Evolutionary conservation across 768 basidiomycete genomes (phyloP), one percentile per base, ranked within the genome.

Genomic region (Tricholoma terreum): DNA sequence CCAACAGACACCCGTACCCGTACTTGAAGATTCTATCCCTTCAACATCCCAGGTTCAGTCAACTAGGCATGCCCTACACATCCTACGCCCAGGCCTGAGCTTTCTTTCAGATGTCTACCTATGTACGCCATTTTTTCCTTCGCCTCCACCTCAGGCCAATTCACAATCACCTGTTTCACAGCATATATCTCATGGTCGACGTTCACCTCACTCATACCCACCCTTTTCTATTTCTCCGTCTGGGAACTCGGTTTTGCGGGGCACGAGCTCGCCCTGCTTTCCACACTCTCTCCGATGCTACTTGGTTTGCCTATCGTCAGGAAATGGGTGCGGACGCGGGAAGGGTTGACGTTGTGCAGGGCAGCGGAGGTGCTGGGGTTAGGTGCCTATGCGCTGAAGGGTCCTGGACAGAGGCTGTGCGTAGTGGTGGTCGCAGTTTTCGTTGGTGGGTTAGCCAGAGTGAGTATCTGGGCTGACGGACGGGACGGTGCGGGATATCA

Each of bases 201-300:
- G 49, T 84, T 90, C 68, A 94, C 93, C 1, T 80, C 84, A 3
- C 82, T 94, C 17, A 81, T 87, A 6, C 86, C 88, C 1, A 85
- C 89, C 3, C 76, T 95, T 3, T 95, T 95, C 75, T 95, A 94
- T 72, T 95, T 92, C 74, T 93, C 90, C 22, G 84, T 96, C 17
- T 94, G 93, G 93, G 82, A 92, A 66, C 84, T 94, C 15, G 91
- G 89, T 24, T 79, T 95, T 30, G 84, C 89, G 10, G 94, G 94
- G 4, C 83, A 87, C 34, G 94, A 96, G 67, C 76, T 91, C 14
- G 82, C 92, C 0, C 72, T 92, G 3, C 74, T 94, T 8, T 80
- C 82, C 7, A 83, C 84, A 7, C 79, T 95, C 24, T 84, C 92
- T 0, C 90, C 92, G 0, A 60, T 80, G 5, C 65, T 92, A 12